These are phyloP conservation scores for Suillus tomentosus DNA, from an alignment of 768 basidiomycete genomes.

Conservation along the genomic window DNA sequence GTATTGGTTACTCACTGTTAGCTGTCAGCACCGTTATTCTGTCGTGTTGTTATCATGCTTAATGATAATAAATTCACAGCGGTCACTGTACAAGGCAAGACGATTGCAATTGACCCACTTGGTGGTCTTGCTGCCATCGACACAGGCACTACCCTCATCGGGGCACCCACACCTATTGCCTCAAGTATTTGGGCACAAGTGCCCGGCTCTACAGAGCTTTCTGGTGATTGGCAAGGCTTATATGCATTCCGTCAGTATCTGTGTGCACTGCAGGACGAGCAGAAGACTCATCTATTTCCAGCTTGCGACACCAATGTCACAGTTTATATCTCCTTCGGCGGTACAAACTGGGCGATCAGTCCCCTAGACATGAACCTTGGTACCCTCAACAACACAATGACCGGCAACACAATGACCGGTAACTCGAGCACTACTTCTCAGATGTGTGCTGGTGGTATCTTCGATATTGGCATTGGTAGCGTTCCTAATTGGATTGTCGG, in stretches of 20 bases:
- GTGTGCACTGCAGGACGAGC: neutral
- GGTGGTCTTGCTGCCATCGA: constrained; percentile 75
- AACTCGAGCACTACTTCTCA: constrained; percentile 21
- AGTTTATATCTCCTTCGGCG: constrained; percentile 75
- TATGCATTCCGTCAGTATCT: constrained; percentile 70
- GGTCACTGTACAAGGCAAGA: constrained; percentile 59
- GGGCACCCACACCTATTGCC: constrained; percentile 70
- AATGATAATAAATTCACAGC: constrained; percentile 36
- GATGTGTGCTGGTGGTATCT: constrained; percentile 67
- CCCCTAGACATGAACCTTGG: constrained; percentile 82
- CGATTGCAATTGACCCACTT: constrained; percentile 45
- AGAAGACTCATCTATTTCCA: constrained; percentile 30
- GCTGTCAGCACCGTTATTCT: constrained; percentile 39
- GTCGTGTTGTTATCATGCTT: neutral
- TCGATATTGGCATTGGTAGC: constrained; percentile 60
- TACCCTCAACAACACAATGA: constrained; percentile 29
- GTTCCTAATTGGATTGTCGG: constrained; percentile 68
- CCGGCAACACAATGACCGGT: constrained; percentile 29
- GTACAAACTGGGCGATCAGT: constrained; percentile 75
- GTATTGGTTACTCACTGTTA: constrained; percentile 59
- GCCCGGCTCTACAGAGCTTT: constrained; percentile 50
- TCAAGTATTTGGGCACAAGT: constrained; percentile 66
- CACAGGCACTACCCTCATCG: constrained; percentile 93
- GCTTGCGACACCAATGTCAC: constrained; percentile 67
- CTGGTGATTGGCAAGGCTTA: constrained; percentile 59